Percentiles rank a stretch among this genome's conserved stretches.
phyloP scores from a whole-genome alignment of 192 early-diverging fungal species.

The Backusella macrospora region DNA sequence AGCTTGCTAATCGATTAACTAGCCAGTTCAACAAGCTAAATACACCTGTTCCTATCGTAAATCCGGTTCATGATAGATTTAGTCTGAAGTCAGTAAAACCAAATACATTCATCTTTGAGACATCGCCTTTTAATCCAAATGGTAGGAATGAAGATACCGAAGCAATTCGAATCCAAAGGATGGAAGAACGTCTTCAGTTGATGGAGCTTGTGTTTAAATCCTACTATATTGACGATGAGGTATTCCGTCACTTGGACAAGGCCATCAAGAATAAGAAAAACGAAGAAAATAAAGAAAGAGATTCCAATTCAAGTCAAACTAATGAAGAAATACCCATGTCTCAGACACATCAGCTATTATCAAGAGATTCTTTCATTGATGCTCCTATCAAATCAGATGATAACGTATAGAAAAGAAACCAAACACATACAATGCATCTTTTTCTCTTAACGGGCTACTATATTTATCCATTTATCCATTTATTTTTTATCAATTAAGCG shows the following conservation, averaged over 20 bases:
- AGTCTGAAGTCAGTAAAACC: not conserved
- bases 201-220: constrained; percentile 19
- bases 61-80: not conserved
- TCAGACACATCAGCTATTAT: not conserved
- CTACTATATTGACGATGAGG: constrained; percentile 18
- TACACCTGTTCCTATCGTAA: not conserved
- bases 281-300: not conserved
- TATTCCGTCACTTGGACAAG: not conserved
- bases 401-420: not conserved
- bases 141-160: not conserved
- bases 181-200: constrained; percentile 22
- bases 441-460: too few relatives aligned
- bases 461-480: not conserved
- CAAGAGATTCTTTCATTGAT: not conserved
- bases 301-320: not conserved
- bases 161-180: not conserved
- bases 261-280: constrained; percentile 12
- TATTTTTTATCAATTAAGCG: not conserved
- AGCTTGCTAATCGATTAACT: not conserved
- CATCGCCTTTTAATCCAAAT: not conserved
- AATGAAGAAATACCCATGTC: not conserved
- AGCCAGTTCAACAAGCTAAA: not conserved
- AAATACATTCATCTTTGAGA: not conserved
- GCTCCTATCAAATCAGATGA: not conserved
- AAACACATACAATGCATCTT: too few relatives aligned